Conservation (phyloP, 441 rosid genomes). For the Gossypium gossypioides region DNA sequence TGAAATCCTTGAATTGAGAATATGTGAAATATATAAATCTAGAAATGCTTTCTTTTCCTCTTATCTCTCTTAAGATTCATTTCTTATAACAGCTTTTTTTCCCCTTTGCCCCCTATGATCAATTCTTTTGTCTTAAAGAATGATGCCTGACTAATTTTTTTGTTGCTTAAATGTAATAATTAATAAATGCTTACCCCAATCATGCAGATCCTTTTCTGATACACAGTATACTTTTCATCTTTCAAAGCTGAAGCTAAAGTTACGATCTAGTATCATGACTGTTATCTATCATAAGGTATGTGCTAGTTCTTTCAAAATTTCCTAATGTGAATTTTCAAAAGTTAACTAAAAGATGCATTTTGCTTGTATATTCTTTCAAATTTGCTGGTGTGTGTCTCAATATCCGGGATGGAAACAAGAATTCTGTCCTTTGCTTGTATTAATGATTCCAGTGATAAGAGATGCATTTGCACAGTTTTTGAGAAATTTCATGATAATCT, state of each 20-base stretch:
- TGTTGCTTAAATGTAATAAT: conserved; percentile 3
- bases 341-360: background rate
- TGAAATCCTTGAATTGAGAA: background rate
- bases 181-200: conserved; percentile 18
- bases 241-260: conserved; percentile 69
- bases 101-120: background rate
- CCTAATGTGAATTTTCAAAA: background rate
- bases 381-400: background rate
- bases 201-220: conserved; percentile 80
- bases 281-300: conserved; percentile 72
- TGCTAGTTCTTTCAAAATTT: background rate
- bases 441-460: background rate
- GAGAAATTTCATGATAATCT: background rate
- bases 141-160: conserved; percentile 10
- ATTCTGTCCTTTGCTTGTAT: background rate
- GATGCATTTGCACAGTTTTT: background rate
- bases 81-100: background rate
- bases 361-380: background rate
- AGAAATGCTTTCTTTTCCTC: background rate
- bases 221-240: conserved; percentile 72
- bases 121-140: background rate
- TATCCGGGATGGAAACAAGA: background rate
- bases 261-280: conserved; percentile 83
- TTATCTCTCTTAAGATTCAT: background rate
- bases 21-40: background rate